phyloP scores from a whole-genome alignment of 495 filamentous ascomycete species.

The Penicillium daleae region DNA sequence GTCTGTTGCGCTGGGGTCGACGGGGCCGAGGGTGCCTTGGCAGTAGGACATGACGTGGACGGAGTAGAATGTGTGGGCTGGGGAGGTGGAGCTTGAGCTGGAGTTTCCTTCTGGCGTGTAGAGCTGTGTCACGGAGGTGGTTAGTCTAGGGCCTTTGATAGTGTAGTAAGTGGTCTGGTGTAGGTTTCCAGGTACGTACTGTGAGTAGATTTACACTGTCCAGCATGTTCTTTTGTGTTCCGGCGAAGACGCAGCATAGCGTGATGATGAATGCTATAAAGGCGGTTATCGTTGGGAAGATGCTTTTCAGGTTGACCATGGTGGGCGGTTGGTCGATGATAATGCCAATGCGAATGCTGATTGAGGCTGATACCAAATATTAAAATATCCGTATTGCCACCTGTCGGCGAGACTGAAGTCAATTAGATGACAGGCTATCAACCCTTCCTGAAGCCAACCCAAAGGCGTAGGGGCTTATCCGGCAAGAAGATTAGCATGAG shows the following conservation, averaged over 20 bases:
- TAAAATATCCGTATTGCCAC: background rate
- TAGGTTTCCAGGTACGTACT: conserved; percentile 41
- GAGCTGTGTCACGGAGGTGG: conserved; percentile 34
- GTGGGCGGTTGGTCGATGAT: background rate
- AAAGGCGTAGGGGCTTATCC: background rate
- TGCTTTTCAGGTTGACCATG: conserved; percentile 21
- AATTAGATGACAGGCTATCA: background rate
- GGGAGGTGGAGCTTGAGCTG: conserved; percentile 35
- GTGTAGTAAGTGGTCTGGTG: background rate
- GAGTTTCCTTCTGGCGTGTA: conserved; percentile 50
- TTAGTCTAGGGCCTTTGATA: conserved; percentile 11
- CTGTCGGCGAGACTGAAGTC: background rate
- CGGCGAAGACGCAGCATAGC: conserved; percentile 73
- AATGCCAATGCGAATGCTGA: background rate
- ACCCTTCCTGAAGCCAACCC: background rate
- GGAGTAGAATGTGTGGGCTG: conserved; percentile 75
- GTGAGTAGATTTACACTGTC: conserved; percentile 67
- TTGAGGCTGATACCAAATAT: background rate
- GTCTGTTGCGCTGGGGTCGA: conserved; percentile 34
- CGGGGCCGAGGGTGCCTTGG: conserved; percentile 57
- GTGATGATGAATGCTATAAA: conserved; percentile 68
- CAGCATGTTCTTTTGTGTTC: conserved; percentile 61
- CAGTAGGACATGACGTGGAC: conserved; percentile 73
- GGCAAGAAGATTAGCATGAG: background rate
- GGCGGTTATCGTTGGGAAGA: conserved; percentile 36